Evolutionary conservation across 495 filamentous ascomycete genomes (phyloP), one percentile per base, ranked within the genome.

Genomic region (Barbatosphaeria neglecta): DNA sequence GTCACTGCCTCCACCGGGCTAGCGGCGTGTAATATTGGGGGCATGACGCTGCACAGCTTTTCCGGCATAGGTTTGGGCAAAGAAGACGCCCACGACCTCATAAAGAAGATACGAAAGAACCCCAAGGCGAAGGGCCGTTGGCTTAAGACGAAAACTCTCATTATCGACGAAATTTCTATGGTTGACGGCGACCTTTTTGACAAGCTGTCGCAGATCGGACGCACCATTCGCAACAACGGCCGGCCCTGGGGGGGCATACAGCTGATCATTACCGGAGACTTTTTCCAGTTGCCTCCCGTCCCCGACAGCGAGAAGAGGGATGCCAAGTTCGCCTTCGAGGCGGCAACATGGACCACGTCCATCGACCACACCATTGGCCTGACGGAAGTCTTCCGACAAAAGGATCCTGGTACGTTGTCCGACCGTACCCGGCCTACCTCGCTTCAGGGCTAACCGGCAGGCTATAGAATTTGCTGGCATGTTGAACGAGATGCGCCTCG

Each of bases 91-190:
- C 75, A 81, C 20, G 80, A 87, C 43, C 75, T 96, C 16, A 81
- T 96, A 22, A 90, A 86, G 63, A 97, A 95, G 76, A 85, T 98
- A 56, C 86, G 83, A 57, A 80, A 76, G 35, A 96, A 97, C 51
- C 69, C 73, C 37, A 98, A 97, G 60, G 87, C 87, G 13, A 86
- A 82, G 59, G 80, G 76, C 37, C 81, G 93, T 35, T 97, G 93
- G 92, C 64, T 94, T 50, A 79, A 80, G 19, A 94, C 89, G 0
- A 90, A 85, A 52, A 77, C 86, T 16, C 75, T 98, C 24, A 72
- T 98, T 43, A 76, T 98, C 53, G 92, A 98, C 62, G 92, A 98
- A 64, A 83, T 98, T 24, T 97, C 92, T 10, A 98, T 98, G 92
- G 88, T 98, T 9, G 93, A 97, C 57, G 93, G 85, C 1, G 90